Conservation (phyloP, 805 yeast genomes). For the Candida krabiensis region DNA sequence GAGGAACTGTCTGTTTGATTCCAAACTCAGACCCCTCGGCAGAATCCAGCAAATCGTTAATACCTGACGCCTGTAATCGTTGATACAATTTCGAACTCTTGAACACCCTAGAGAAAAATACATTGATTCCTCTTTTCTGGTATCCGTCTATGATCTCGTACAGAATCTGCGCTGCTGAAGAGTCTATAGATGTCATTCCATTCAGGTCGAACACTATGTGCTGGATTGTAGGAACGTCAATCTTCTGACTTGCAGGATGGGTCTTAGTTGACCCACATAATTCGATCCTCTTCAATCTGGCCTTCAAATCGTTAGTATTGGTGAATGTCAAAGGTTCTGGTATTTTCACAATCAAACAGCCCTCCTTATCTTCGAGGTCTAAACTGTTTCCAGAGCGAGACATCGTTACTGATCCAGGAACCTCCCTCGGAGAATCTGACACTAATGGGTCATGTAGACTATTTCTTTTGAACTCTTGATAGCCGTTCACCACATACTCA, state of each 20-base stretch:
- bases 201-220: conserved; percentile 72
- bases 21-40: conserved; percentile 27
- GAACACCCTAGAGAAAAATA: conserved; percentile 63
- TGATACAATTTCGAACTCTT: conserved; percentile 44
- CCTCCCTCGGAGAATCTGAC: background rate
- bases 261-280: conserved; percentile 69
- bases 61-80: conserved; percentile 57
- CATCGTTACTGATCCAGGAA: background rate
- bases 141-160: conserved; percentile 60
- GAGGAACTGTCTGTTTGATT: conserved; percentile 35
- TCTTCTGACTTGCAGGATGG: conserved; percentile 59
- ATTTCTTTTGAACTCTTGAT: conserved; percentile 22
- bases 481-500: conserved; percentile 26
- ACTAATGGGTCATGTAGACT: background rate
- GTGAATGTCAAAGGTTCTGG: conserved; percentile 91
- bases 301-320: conserved; percentile 73
- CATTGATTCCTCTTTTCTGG: conserved; percentile 50
- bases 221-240: conserved; percentile 42
- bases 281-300: conserved; percentile 68
- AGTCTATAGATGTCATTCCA: conserved; percentile 80
- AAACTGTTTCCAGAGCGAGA: conserved; percentile 3
- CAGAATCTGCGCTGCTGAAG: conserved; percentile 76
- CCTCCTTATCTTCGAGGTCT: conserved; percentile 53
- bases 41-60: conserved; percentile 37
- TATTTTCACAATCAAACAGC: conserved; percentile 73